These are phyloP conservation scores for Hortaea werneckii DNA, from an alignment of 2,329 filamentous ascomycete species.

Conservation along the genomic window DNA sequence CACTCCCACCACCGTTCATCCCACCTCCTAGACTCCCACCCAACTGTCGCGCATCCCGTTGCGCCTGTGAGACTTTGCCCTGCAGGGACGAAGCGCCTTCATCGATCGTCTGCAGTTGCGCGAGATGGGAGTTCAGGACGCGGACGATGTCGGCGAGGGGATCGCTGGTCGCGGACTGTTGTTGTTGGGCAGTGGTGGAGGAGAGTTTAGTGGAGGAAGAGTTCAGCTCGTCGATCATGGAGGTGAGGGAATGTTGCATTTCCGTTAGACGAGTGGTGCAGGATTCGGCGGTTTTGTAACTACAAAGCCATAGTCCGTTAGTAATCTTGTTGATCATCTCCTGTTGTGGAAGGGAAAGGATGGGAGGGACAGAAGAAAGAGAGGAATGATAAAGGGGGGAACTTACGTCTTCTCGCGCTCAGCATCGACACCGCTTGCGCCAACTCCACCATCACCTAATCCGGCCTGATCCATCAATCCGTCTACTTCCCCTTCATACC, in stretches of 20 bases:
- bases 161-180: conserved; percentile 8
- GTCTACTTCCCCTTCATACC: conserved; percentile 86
- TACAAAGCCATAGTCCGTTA: conserved; percentile 22
- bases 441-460: conserved; percentile 28
- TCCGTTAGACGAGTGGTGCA: conserved; percentile 83
- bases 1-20: conserved; percentile 35
- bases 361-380: not conserved
- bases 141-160: conserved; percentile 91
- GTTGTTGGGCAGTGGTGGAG: conserved; percentile 38
- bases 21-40: conserved; percentile 34
- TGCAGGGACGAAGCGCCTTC: conserved; percentile 71
- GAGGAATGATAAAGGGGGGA: not conserved
- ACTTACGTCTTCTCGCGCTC: conserved; percentile 83
- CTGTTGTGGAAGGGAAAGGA: not conserved
- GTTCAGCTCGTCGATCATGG: conserved; percentile 99
- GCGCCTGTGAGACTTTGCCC: conserved; percentile 69
- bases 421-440: conserved; percentile 80
- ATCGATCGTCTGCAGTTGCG: conserved; percentile 89
- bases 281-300: conserved; percentile 86
- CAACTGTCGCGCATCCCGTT: conserved; percentile 60
- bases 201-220: conserved; percentile 75
- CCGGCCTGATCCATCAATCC: conserved; percentile 75
- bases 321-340: not conserved
- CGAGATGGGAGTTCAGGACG: conserved; percentile 85
- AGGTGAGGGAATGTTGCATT: conserved; percentile 82